Percentiles rank a stretch among this genome's conserved stretches.
Evolutionary conservation across 306 rosid species (phyloP).

Genomic region (Prosopis cineraria): DNA sequence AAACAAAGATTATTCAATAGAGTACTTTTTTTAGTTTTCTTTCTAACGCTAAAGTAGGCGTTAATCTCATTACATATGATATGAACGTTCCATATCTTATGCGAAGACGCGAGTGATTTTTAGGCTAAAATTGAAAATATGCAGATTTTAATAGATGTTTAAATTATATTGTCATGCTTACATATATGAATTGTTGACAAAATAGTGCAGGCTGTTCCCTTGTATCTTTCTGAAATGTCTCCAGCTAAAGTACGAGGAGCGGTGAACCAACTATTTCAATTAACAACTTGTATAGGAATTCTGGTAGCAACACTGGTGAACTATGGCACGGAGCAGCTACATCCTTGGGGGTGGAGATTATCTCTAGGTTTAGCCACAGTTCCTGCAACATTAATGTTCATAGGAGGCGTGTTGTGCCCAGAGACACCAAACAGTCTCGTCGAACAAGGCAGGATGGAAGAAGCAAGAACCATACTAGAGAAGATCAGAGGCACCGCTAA

Average conservation of each 20-base stretch:
- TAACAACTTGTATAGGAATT: conserved; percentile 76
- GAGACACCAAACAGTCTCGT: conserved; percentile 96
- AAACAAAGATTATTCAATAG: too few relatives aligned
- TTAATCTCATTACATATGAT: too few relatives aligned
- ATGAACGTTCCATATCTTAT: too few relatives aligned
- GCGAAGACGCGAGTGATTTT: too few relatives aligned
- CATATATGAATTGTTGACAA: too few relatives aligned
- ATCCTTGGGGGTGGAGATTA: conserved; percentile 90
- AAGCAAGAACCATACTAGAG: conserved; percentile 68
- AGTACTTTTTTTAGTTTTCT: too few relatives aligned
- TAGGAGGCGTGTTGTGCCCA: conserved; percentile 78
- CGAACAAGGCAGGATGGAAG: conserved; percentile 73
- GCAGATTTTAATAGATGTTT: too few relatives aligned
- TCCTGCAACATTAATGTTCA: conserved; percentile 79
- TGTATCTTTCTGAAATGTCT: conserved; percentile 92
- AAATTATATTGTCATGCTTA: too few relatives aligned
- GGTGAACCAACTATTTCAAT: conserved; percentile 69
- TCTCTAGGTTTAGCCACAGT: conserved; percentile 86
- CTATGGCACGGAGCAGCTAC: conserved; percentile 62
- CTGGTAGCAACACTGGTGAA: conserved; percentile 66
- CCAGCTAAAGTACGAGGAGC: conserved; percentile 77
- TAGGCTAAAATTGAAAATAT: too few relatives aligned
- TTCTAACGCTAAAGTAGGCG: too few relatives aligned
- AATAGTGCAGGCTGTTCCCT: conserved; percentile 78
- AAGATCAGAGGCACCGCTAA: conserved; percentile 70